These are phyloP conservation scores for Alternaria dauci DNA, from an alignment of 2,329 filamentous ascomycete species.

Conservation along the genomic window DNA sequence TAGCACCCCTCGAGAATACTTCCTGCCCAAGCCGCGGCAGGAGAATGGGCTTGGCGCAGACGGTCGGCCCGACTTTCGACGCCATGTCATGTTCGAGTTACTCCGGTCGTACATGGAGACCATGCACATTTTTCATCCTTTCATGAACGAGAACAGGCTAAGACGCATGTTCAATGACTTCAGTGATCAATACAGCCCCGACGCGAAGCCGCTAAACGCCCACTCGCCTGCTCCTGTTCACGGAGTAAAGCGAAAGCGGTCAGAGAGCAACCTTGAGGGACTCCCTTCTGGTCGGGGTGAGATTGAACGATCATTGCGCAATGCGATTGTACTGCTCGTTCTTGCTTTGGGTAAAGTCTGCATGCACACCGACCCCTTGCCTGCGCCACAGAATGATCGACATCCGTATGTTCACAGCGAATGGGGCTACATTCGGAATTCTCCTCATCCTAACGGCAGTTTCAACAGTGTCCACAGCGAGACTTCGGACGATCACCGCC, in stretches of 20 bases:
- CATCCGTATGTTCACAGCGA: constrained; percentile 23
- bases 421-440: constrained; percentile 40
- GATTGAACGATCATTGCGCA: constrained; percentile 56
- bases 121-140: constrained; percentile 71
- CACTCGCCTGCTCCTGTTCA: constrained; percentile 34
- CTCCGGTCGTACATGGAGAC: constrained; percentile 65
- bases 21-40: constrained; percentile 27
- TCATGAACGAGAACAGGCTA: constrained; percentile 65
- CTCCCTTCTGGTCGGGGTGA: constrained; percentile 32
- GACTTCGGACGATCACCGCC: constrained; percentile 33
- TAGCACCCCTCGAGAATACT: constrained; percentile 35
- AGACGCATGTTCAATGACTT: constrained; percentile 62
- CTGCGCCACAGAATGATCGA: constrained; percentile 64
- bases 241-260: constrained; percentile 47
- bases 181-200: constrained; percentile 45
- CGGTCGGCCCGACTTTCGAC: constrained; percentile 64
- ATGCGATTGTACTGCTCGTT: constrained; percentile 82
- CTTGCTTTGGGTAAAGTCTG: constrained; percentile 89
- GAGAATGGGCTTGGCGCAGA: constrained; percentile 62
- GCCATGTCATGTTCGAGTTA: constrained; percentile 59
- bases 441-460: constrained; percentile 52
- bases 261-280: constrained; percentile 38
- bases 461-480: constrained; percentile 43
- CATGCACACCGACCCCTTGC: constrained; percentile 58
- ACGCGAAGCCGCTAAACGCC: constrained; percentile 26